phyloP scores from a whole-genome alignment of 805 yeast species.

The Metschnikowia picachoensis region DNA sequence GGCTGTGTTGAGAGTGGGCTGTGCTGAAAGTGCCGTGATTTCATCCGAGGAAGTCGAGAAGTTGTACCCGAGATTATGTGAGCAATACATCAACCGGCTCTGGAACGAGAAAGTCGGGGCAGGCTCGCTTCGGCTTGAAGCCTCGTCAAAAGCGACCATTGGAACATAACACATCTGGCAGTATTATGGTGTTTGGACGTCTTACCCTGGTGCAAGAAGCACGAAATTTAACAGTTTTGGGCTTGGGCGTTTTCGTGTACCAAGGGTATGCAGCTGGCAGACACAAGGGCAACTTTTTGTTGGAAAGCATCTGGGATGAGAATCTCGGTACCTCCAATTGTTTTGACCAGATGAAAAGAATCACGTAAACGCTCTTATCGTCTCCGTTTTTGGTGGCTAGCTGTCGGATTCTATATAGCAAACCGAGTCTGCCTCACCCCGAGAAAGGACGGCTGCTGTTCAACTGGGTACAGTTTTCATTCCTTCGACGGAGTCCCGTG shows the following conservation, averaged over 20 bases:
- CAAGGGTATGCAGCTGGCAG: slow-evolving; percentile 70
- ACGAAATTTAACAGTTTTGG: slow-evolving; percentile 20
- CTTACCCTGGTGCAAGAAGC: slow-evolving; percentile 49
- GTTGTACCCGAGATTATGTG: slow-evolving; percentile 13
- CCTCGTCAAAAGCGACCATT: slow-evolving; percentile 33
- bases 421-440: slow-evolving; percentile 28
- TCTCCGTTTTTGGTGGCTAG: slow-evolving; percentile 42
- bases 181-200: slow-evolving; percentile 42
- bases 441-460: slow-evolving; percentile 44
- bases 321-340: slow-evolving; percentile 34
- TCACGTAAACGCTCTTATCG: slow-evolving; percentile 4
- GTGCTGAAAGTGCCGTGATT: slow-evolving; percentile 22
- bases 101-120: slow-evolving; percentile 34
- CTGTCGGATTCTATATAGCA: slow-evolving; percentile 47
- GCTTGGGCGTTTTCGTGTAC: slow-evolving; percentile 46
- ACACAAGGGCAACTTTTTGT: slow-evolving; percentile 50
- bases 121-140: slow-evolving; percentile 54
- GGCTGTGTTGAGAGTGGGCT: slow-evolving; percentile 16
- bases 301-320: slow-evolving; percentile 24
- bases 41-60: slow-evolving; percentile 31
- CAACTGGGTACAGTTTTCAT: slow-evolving; percentile 56
- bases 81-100: slow-evolving; percentile 18
- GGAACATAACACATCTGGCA: slow-evolving; percentile 30
- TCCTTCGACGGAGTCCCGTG: slow-evolving; percentile 28
- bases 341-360: slow-evolving; percentile 20